A percentile compares a stretch with the other conserved stretches of the same genome.
phyloP scores from a whole-genome alignment of 2,329 filamentous ascomycete species.

The Exophiala viscosa region DNA sequence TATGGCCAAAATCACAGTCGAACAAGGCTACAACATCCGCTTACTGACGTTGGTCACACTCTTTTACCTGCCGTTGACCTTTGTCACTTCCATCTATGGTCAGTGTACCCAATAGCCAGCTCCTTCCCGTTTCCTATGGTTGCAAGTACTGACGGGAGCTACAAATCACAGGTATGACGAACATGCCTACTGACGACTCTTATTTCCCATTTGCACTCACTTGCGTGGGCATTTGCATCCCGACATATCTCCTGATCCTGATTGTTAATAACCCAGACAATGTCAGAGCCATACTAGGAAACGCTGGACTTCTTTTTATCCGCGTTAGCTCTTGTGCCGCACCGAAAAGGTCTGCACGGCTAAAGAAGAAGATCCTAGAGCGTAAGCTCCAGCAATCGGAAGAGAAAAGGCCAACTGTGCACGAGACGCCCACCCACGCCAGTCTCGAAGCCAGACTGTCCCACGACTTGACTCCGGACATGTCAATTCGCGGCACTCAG shows the following conservation, averaged over 20 bases:
- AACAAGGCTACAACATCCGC: conserved; percentile 51
- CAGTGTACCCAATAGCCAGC: background rate
- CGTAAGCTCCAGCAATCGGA: background rate
- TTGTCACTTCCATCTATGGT: conserved; percentile 30
- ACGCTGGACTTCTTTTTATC: conserved; percentile 13
- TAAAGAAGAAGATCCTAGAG: conserved; percentile 16
- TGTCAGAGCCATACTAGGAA: conserved; percentile 2
- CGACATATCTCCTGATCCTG: conserved; percentile 46
- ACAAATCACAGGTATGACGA: conserved; percentile 24
- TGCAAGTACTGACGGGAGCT: background rate
- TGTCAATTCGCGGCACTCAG: conserved; percentile 14
- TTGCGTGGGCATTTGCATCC: conserved; percentile 41
- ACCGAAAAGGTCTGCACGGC: conserved; percentile 16
- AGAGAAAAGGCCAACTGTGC: conserved; percentile 6
- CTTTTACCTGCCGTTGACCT: conserved; percentile 39
- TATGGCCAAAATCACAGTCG: conserved; percentile 47
- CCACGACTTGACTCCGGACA: conserved; percentile 12
- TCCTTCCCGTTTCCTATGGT: background rate
- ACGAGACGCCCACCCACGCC: conserved; percentile 14
- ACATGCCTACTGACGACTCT: conserved; percentile 38
- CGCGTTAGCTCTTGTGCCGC: conserved; percentile 12
- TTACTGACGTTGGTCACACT: conserved; percentile 41
- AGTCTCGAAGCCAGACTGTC: conserved; percentile 18
- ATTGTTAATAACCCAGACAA: conserved; percentile 35
- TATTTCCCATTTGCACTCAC: conserved; percentile 43